Percentiles rank a stretch among this genome's conserved stretches.
These are phyloP conservation scores for Yamadazyma oceani DNA, from an alignment of 1,139 yeast species.

Conservation along the genomic window DNA sequence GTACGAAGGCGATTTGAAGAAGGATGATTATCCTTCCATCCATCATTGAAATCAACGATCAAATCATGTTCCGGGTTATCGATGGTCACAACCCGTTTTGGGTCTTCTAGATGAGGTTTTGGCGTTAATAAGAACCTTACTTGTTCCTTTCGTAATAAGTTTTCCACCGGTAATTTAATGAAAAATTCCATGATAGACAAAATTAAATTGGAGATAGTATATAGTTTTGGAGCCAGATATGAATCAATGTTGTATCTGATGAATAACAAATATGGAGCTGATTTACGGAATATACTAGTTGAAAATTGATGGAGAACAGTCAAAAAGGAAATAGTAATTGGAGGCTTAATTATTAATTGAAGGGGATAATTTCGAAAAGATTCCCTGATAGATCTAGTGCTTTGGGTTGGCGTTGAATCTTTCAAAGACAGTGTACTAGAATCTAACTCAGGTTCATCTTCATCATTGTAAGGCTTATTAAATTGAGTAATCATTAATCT, in stretches of 20 bases:
- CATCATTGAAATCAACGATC: slow-evolving; percentile 46
- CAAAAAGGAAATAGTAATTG: slow-evolving; percentile 47
- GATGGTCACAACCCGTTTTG: slow-evolving; percentile 36
- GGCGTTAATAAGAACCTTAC: slow-evolving; percentile 56
- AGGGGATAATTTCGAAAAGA: slow-evolving; percentile 38
- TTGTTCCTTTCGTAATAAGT: slow-evolving; percentile 81
- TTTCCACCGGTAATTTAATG: slow-evolving; percentile 83
- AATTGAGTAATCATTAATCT: slow-evolving; percentile 68
- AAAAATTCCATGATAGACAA: slow-evolving; percentile 67
- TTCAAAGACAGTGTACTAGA: slow-evolving; percentile 3
- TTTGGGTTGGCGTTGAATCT: slow-evolving; percentile 6
- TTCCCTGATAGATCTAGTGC: slow-evolving; percentile 40
- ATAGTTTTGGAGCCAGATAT: slow-evolving; percentile 62
- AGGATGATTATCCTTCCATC: slow-evolving; percentile 18
- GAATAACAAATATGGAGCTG: slow-evolving; percentile 73
- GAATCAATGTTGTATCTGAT: slow-evolving; percentile 68
- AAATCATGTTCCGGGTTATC: slow-evolving; percentile 45
- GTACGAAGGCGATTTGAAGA: slow-evolving; percentile 11
- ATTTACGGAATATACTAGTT: slow-evolving; percentile 60
- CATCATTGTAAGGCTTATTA: slow-evolving; percentile 19
- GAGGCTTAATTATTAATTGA: slow-evolving; percentile 53
- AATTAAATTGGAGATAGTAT: slow-evolving; percentile 51
- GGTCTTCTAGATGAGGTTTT: slow-evolving; percentile 32
- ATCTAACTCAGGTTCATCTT: slow-evolving; percentile 6
- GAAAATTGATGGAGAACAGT: slow-evolving; percentile 65